Evolutionary conservation across 306 rosid species (phyloP).

Genomic region (Cucurbita moschata): DNA sequence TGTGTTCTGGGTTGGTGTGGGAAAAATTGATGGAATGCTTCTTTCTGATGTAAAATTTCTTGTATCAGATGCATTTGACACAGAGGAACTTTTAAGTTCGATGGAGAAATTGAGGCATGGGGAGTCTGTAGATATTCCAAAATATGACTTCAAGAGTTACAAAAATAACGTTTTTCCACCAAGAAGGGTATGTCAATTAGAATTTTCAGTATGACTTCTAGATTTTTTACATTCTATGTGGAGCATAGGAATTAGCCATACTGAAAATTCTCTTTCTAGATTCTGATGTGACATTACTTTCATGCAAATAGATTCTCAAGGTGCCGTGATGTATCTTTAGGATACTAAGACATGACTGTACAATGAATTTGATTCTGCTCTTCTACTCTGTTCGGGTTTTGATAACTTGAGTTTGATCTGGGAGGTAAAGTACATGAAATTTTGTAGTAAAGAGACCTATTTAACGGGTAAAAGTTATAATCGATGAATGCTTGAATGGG

Average conservation of each 20-base stretch:
- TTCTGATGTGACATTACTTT: not conserved
- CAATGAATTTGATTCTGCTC: conserved; percentile 1
- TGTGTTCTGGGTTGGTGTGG: not conserved
- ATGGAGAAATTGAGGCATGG: conserved; percentile 83
- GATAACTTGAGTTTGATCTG: conserved; percentile 1
- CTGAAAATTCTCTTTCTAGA: not conserved
- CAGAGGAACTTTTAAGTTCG: conserved; percentile 45
- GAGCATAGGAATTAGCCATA: not conserved
- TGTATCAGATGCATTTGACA: conserved; percentile 83
- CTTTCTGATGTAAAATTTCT: conserved; percentile 6
- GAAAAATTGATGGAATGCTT: not conserved
- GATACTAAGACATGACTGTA: not conserved
- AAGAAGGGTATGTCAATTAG: conserved; percentile 65
- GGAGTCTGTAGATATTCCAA: conserved; percentile 92
- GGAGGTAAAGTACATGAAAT: not conserved
- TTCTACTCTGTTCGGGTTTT: conserved; percentile 1
- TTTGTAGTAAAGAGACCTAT: not conserved
- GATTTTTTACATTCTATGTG: not conserved
- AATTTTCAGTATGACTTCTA: not conserved
- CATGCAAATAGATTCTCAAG: conserved; percentile 1
- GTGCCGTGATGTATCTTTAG: conserved; percentile 3
- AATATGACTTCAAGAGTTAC: conserved; percentile 86
- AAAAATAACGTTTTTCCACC: conserved; percentile 58
- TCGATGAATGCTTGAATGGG: not conserved
- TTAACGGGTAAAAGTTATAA: not conserved